Base-by-base conservation (phyloP, 768 basidiomycete genomes). In the Leccinum variicolor region DNA sequence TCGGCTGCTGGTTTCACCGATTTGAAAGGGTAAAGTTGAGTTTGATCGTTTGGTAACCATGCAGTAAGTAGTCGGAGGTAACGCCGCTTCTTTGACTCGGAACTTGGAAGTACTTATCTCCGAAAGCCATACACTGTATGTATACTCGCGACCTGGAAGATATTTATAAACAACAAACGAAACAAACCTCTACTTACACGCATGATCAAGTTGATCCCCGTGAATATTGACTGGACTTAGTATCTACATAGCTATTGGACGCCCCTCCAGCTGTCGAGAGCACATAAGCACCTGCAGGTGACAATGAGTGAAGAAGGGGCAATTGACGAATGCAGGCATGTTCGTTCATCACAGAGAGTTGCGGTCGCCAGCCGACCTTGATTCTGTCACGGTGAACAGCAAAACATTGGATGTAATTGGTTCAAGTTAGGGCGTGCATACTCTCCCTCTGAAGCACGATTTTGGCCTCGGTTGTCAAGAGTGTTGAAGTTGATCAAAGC, bases 391-490 rank as follows among this genome's bases (percentile, higher is more conserved):
- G 11, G 29, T 31, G 34, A 34, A 7, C 14, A 34, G 6, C 34
- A 15, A 15, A 34, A 15, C 15, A 34, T 34, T 34, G 14, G 34
- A 34, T 34, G 34, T 39, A 9, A 39, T 17, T 17, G 36, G 17
- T 9, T n/a, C 17, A 39, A n/a, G 15, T 34, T 6, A 19, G 53
- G 64, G 46, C 56, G 63, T 21, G 66, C 64, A 41, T 21, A 39
- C 17, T 8, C 11, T 5, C 14, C 36, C 39, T 39, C 8, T 39
- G 9, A 39, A 39, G 4, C n/a, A n/a, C 62, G 26, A 61, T 73
- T 3, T 74, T 76, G 74, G 58, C 63, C 15, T 74, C 75, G n/a
- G 69, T 69, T 17, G 63, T 77, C 21, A 68, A 72, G 9, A 74
- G 68, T 31, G 11, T 31, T 19, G 69, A 73, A 56, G 50, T 60